Conservation (phyloP, 768 basidiomycete species). For the Leccinum barrowsii region DNA sequence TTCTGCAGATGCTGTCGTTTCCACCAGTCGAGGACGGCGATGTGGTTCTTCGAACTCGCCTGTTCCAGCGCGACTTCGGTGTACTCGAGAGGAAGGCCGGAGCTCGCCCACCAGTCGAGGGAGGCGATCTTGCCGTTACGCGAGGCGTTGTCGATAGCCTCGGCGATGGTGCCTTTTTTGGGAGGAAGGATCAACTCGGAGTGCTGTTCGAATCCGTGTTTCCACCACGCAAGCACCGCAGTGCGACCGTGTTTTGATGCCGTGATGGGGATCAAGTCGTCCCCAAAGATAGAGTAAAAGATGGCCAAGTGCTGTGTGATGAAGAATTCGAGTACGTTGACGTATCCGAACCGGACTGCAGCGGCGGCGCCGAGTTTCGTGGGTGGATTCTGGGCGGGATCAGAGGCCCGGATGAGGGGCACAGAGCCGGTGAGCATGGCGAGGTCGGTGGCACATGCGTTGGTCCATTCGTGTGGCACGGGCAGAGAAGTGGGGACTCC, state of each 20-base stretch:
- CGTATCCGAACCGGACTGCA: conserved; percentile 71
- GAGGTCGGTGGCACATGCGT: conserved; percentile 64
- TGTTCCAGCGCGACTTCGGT: conserved; percentile 77
- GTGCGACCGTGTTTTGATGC: conserved; percentile 75
- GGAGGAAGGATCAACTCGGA: conserved; percentile 58
- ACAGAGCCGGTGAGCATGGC: conserved; percentile 68
- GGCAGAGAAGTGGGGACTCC: conserved; percentile 67
- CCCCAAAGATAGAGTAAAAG: conserved; percentile 62
- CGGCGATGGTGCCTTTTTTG: conserved; percentile 50
- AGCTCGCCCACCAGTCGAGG: conserved; percentile 78
- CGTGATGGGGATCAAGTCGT: conserved; percentile 69
- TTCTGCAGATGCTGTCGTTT: conserved; percentile 48
- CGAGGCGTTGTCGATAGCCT: conserved; percentile 78
- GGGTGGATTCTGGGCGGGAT: conserved; percentile 54
- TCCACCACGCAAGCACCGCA: conserved; percentile 80
- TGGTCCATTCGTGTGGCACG: conserved; percentile 66
- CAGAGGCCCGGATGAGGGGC: conserved; percentile 55
- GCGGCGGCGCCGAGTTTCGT: conserved; percentile 66
- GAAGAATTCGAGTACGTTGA: conserved; percentile 72
- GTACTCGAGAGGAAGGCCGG: conserved; percentile 65
- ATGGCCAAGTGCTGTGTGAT: conserved; percentile 59
- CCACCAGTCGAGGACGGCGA: conserved; percentile 86
- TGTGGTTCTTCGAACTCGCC: conserved; percentile 73
- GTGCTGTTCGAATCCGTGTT: conserved; percentile 57
- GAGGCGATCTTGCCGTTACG: conserved; percentile 70